Percentiles rank a stretch among this genome's conserved stretches.
Evolutionary conservation across 495 filamentous ascomycete species (phyloP).

Genomic region (Penicillium psychrofluorescens): DNA sequence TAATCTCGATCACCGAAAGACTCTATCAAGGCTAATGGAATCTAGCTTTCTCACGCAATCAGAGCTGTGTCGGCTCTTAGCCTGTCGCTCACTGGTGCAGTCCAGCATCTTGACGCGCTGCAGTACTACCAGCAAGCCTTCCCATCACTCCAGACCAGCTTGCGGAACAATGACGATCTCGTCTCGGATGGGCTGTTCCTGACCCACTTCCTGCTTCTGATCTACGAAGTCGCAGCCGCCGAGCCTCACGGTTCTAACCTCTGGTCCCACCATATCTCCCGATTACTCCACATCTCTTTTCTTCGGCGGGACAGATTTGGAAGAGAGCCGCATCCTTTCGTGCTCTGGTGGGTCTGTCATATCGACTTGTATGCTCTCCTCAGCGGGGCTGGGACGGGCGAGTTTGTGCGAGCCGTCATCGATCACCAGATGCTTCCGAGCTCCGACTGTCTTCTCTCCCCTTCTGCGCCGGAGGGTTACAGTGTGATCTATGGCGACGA

Average conservation of each 20-base stretch:
- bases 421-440: constrained; percentile 43
- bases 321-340: constrained; percentile 41
- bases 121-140: constrained; percentile 52
- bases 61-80: constrained; percentile 53
- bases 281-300: constrained; percentile 43
- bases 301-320: constrained; percentile 37
- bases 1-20: constrained; percentile 2
- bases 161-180: constrained; percentile 41
- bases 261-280: constrained; percentile 50
- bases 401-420: constrained; percentile 41
- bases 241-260: constrained; percentile 40
- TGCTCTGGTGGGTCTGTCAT: constrained; percentile 49
- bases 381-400: constrained; percentile 44
- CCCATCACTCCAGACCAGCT: constrained; percentile 37
- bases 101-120: constrained; percentile 39
- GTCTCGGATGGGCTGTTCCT: constrained; percentile 51
- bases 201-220: constrained; percentile 52
- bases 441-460: constrained; percentile 27
- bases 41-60: constrained; percentile 52
- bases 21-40: too few species aligned
- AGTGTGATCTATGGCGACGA: constrained; percentile 30
- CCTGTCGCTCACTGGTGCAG: constrained; percentile 39
- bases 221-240: constrained; percentile 50
- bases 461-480: constrained; percentile 13
- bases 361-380: constrained; percentile 52